Conservation (phyloP, 1,139 yeast species). For the Blastobotrys arbuscula region DNA sequence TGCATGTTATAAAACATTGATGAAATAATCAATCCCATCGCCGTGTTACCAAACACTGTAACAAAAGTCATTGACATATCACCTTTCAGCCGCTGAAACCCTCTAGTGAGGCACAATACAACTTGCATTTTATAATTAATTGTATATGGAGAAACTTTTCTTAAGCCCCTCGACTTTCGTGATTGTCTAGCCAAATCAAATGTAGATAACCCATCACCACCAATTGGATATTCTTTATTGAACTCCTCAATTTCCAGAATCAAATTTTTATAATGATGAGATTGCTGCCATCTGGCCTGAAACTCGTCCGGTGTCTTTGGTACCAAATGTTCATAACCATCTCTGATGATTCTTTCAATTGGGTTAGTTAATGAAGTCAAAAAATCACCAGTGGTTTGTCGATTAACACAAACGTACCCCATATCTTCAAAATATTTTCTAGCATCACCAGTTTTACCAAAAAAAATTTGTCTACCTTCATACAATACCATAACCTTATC, state of each 20-base stretch:
- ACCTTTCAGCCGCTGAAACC: constrained; percentile 56
- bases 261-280: constrained; percentile 44
- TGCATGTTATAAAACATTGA: constrained; percentile 64
- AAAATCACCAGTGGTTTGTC: constrained; percentile 82
- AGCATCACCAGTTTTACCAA: constrained; percentile 57
- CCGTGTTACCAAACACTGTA: constrained; percentile 54
- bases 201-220: constrained; percentile 26
- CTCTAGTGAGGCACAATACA: constrained; percentile 58
- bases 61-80: constrained; percentile 61
- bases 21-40: constrained; percentile 65
- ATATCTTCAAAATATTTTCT: constrained; percentile 53
- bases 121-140: constrained; percentile 63
- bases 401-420: constrained; percentile 68
- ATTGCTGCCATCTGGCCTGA: constrained; percentile 57
- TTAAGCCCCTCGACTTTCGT: constrained; percentile 45
- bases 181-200: constrained; percentile 53
- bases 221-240: constrained; percentile 24
- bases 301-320: constrained; percentile 70
- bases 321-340: constrained; percentile 56
- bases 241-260: constrained; percentile 40
- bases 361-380: constrained; percentile 76
- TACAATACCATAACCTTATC: constrained; percentile 70
- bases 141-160: constrained; percentile 56
- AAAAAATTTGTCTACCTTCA: constrained; percentile 73
- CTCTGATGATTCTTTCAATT: constrained; percentile 49